These are phyloP conservation scores for Salix udensis DNA, from an alignment of 345 rosid species.

Conservation along the genomic window DNA sequence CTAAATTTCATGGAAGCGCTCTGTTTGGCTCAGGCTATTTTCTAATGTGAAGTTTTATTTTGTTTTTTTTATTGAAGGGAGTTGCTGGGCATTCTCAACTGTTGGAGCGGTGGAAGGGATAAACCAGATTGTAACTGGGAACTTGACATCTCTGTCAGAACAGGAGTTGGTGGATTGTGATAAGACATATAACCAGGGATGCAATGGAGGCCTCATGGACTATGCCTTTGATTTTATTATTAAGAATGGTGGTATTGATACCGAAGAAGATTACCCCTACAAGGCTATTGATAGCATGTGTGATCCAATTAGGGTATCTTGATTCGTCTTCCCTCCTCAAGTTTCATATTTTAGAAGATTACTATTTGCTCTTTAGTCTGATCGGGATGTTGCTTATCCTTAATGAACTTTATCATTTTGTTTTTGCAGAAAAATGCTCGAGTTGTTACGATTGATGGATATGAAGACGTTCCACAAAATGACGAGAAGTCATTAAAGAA, in stretches of 20 bases:
- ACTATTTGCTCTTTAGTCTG: neutral
- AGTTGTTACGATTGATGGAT: slow-evolving; percentile 30
- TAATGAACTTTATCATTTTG: neutral
- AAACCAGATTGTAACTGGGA: slow-evolving; percentile 34
- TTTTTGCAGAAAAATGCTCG: slow-evolving; percentile 21
- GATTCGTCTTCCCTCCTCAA: neutral
- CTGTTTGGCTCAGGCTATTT: neutral
- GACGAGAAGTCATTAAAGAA: slow-evolving; percentile 26
- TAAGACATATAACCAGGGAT: slow-evolving; percentile 22
- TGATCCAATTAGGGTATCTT: slow-evolving; percentile 22
- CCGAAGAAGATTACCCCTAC: slow-evolving; percentile 28
- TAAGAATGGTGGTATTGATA: slow-evolving; percentile 28
- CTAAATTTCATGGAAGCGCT: neutral
- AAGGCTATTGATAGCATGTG: slow-evolving; percentile 17
- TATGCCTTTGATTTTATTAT: slow-evolving; percentile 30
- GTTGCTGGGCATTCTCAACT: slow-evolving; percentile 39
- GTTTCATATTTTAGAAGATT: neutral
- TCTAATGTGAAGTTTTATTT: neutral
- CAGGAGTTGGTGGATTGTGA: slow-evolving; percentile 34
- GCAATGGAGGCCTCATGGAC: slow-evolving; percentile 36
- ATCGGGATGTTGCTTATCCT: neutral
- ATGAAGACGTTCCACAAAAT: slow-evolving; percentile 25
- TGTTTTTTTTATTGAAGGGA: slow-evolving; percentile 14
- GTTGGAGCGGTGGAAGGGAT: slow-evolving; percentile 30
- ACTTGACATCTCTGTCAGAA: slow-evolving; percentile 25